Evolutionary conservation across 2,329 filamentous ascomycete genomes (phyloP), one percentile per base, ranked within the genome.

Genomic region (Paramyrothecium roridum): DNA sequence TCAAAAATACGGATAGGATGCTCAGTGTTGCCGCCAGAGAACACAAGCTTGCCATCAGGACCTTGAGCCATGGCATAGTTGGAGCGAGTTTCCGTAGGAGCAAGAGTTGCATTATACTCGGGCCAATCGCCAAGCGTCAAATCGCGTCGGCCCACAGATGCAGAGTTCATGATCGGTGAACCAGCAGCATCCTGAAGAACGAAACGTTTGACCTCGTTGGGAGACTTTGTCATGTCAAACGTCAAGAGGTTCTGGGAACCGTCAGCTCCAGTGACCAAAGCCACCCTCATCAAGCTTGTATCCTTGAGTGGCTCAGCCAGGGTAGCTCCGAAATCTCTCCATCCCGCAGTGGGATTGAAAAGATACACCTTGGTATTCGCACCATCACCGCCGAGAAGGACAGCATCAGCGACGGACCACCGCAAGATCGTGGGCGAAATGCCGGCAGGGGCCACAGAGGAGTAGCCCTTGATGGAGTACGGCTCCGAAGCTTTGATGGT

Each of bases 1-100:
- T 96, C 80, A 71, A 96, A 98, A 57, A 97, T 84, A 60, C 82
- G 84, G 6, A 98, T 67, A 0, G 89, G 81, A 57, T 89, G 81
- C 2, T 87, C 74, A 7, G 76, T 71, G 62, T 82, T 85, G 23
- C 92, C 92, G 48, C 92, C 90, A n/a, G 88, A 85, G 57, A 96
- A 85, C 16, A 95, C 88, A 2, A 93, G 83, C 60, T 87, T 74
- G 3, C 88, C 90, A 59, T 82, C 73, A 1, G 80, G 65, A 57
- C 84, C 86, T 62, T 87, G 82, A 0, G 92, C 89, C 17, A 96
- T 70, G 0, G 90, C 87, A 65, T 85, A 96, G 49, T 85, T 83
- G n/a, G 78, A 78, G 60, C 92, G 82, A 7, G 79, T 84, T 10
- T 73, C 76, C 2, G 58, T 65, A 0, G 93, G 89, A 0, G 89